A percentile compares a stretch with the other conserved stretches of the same genome.
phyloP scores from a whole-genome alignment of 345 rosid species.

The Sonneratia alba region DNA sequence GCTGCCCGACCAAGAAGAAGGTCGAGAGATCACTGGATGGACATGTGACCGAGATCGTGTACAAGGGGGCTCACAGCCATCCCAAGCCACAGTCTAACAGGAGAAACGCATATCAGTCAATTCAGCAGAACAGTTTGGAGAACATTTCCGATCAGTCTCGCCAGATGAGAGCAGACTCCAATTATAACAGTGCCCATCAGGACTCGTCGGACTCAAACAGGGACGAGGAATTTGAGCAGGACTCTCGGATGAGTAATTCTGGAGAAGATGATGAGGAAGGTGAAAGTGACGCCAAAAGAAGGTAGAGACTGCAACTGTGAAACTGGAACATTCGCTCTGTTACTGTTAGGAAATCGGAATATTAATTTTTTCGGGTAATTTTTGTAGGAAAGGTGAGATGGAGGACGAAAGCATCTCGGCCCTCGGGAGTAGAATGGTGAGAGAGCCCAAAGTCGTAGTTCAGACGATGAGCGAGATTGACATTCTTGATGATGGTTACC shows the following conservation, averaged over 20 bases:
- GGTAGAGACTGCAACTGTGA: constrained; percentile 22
- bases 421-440: constrained; percentile 57
- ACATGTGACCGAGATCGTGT: constrained; percentile 84
- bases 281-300: constrained; percentile 69
- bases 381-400: constrained; percentile 62
- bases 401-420: constrained; percentile 50
- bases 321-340: neutral
- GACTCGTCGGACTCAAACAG: constrained; percentile 64
- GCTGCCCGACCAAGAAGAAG: constrained; percentile 89
- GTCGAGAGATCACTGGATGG: constrained; percentile 83
- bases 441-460: constrained; percentile 85
- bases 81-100: constrained; percentile 72
- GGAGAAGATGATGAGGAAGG: constrained; percentile 40
- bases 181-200: constrained; percentile 28
- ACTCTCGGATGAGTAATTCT: constrained; percentile 26
- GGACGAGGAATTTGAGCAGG: constrained; percentile 62
- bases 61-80: constrained; percentile 90
- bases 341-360: neutral
- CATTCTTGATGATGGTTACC: constrained; percentile 89
- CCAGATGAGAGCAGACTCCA: neutral
- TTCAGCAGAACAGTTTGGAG: constrained; percentile 11
- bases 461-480: constrained; percentile 95
- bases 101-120: constrained; percentile 41
- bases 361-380: neutral
- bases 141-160: neutral